These are phyloP conservation scores for Naegleria gruberi DNA, from an alignment of 208 protist species.

Conservation along the genomic window DNA sequence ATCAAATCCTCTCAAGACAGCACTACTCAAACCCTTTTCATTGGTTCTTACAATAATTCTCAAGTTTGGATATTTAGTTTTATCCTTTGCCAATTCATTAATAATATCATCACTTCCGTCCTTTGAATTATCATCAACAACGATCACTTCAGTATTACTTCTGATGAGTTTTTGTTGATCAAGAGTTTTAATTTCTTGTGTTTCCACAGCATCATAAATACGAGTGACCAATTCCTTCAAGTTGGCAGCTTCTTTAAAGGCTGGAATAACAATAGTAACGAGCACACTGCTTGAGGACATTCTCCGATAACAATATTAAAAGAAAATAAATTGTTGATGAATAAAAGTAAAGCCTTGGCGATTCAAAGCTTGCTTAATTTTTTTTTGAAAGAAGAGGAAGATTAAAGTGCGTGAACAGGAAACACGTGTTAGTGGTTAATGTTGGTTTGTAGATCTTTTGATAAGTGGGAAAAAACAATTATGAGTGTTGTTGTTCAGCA, in stretches of 20 bases:
- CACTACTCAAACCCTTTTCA: not conserved
- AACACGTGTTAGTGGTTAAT: no score
- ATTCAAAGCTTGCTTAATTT: not conserved
- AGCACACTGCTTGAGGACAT: not conserved
- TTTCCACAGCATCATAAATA: not conserved
- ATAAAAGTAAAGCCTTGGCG: not conserved
- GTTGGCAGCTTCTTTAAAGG: not conserved
- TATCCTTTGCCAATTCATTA: not conserved
- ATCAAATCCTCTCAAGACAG: slow-evolving; percentile 17
- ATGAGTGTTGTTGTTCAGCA: no score
- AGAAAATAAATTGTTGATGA: not conserved
- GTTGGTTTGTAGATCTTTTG: no score
- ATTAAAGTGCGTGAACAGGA: no score
- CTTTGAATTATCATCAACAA: slow-evolving; percentile 20
- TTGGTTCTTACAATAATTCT: slow-evolving; percentile 9
- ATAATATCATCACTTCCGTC: slow-evolving; percentile 5
- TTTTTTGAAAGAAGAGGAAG: no score
- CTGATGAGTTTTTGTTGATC: not conserved
- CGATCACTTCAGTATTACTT: not conserved
- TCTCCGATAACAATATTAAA: no score
- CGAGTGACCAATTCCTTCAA: not conserved
- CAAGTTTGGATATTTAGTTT: not conserved
- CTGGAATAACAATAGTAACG: not conserved
- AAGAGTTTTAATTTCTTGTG: not conserved
- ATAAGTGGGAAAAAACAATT: no score